Percentiles rank a stretch among this genome's conserved stretches.
These are phyloP conservation scores for Cladophialophora yegresii DNA, from an alignment of 2,329 filamentous ascomycete species.

Conservation along the genomic window DNA sequence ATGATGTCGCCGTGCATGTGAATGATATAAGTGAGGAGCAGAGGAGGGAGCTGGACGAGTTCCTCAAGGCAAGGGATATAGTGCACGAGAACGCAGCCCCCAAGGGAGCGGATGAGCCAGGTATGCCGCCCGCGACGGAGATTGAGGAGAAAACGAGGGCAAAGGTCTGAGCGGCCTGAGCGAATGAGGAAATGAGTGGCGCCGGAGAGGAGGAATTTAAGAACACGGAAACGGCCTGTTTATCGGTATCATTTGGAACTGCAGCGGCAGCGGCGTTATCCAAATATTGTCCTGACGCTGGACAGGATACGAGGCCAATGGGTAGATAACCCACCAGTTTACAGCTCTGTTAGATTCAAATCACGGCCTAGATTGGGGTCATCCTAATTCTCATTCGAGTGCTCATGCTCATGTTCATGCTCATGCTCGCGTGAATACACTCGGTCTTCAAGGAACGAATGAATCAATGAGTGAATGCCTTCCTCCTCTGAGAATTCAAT, in stretches of 20 bases:
- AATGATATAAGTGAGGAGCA: constrained; percentile 49
- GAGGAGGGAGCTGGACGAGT: constrained; percentile 29
- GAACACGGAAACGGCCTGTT: background rate
- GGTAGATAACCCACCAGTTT: background rate
- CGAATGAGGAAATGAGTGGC: background rate
- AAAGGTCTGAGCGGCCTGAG: background rate
- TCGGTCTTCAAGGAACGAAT: background rate
- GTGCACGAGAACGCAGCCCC: constrained; percentile 4
- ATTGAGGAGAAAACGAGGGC: background rate
- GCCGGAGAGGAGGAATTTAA: background rate
- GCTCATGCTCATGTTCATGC: too few relatives aligned
- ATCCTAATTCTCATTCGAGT: too few relatives aligned
- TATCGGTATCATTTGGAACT: background rate
- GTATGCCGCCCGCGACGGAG: background rate
- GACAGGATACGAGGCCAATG: background rate
- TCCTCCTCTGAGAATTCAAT: background rate
- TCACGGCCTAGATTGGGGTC: background rate
- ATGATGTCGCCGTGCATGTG: constrained; percentile 53
- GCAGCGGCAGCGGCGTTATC: background rate
- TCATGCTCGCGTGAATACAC: background rate
- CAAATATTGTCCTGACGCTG: background rate
- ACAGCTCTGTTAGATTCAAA: background rate
- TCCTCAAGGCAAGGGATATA: constrained; percentile 24
- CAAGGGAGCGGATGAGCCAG: background rate
- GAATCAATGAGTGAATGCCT: background rate